These are phyloP conservation scores for Herpomyces periplanetae DNA, from an alignment of 2,329 filamentous ascomycete species.

Conservation along the genomic window DNA sequence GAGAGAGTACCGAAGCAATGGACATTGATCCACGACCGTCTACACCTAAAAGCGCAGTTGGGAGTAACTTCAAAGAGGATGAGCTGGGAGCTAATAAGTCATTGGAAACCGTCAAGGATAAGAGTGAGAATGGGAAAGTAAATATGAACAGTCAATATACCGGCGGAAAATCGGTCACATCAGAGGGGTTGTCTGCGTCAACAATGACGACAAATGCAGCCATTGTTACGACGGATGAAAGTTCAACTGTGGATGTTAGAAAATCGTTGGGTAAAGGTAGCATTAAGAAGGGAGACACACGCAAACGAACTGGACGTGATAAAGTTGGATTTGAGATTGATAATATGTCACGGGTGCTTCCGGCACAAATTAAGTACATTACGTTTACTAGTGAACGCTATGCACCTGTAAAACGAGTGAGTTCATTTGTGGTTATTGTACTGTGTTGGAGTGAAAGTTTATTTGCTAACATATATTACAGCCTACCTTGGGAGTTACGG, in stretches of 20 bases:
- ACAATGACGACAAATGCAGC: conserved; percentile 5
- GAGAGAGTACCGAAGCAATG: conserved; percentile 93
- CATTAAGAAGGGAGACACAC: conserved; percentile 15
- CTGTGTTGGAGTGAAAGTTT: too few species aligned
- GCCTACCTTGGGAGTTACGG: conserved; percentile 68
- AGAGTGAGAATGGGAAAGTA: conserved; percentile 13
- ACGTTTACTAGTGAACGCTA: conserved; percentile 67
- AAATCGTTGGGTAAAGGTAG: too few species aligned
- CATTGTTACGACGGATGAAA: conserved; percentile 8
- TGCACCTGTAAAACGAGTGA: conserved; percentile 61
- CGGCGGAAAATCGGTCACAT: conserved; percentile 19
- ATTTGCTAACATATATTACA: conserved; percentile 12
- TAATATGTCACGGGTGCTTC: conserved; percentile 84
- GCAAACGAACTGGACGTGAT: conserved; percentile 80
- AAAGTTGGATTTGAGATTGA: conserved; percentile 83
- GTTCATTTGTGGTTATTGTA: too few species aligned
- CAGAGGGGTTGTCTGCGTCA: conserved; percentile 8
- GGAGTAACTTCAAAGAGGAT: conserved; percentile 22
- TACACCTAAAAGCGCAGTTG: conserved; percentile 21
- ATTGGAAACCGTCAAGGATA: conserved; percentile 16
- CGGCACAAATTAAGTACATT: conserved; percentile 71
- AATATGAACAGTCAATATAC: conserved; percentile 10
- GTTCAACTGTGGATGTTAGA: too few species aligned
- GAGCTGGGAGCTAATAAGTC: conserved; percentile 40
- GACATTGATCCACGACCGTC: conserved; percentile 47